Evolutionary conservation across 148 eudicot genomes (phyloP).

Genomic region (Rhododendron simsii): DNA sequence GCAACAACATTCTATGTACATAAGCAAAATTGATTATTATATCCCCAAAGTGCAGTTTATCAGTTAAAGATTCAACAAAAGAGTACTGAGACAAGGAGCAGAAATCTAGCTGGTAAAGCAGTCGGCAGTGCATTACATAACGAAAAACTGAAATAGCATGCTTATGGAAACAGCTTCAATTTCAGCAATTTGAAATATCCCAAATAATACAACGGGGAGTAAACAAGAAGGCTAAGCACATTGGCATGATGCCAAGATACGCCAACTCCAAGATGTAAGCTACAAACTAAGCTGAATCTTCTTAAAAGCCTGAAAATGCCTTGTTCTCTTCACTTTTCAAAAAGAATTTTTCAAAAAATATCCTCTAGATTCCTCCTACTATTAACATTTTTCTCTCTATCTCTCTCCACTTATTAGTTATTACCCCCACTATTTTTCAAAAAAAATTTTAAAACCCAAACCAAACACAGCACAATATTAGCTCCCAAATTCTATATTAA

Average conservation of each 20-base stretch:
- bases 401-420: too few species aligned
- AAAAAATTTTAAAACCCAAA: too few species aligned
- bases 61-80: neutral
- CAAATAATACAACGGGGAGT: neutral
- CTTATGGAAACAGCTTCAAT: neutral
- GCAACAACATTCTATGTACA: conserved; percentile 74
- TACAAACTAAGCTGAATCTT: neutral
- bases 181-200: neutral
- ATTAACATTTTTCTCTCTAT: too few species aligned
- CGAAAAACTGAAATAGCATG: neutral
- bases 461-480: too few species aligned
- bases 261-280: neutral
- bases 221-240: neutral
- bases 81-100: neutral
- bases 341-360: too few species aligned
- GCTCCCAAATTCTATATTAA: neutral
- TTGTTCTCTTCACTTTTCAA: too few species aligned
- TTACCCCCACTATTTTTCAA: too few species aligned
- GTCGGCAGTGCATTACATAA: neutral
- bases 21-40: neutral
- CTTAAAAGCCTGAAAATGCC: neutral
- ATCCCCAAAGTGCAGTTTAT: neutral
- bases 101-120: neutral
- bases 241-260: neutral
- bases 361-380: too few species aligned